Conservation (phyloP, 2,329 filamentous ascomycete genomes). For the Calonectria crousiana region DNA sequence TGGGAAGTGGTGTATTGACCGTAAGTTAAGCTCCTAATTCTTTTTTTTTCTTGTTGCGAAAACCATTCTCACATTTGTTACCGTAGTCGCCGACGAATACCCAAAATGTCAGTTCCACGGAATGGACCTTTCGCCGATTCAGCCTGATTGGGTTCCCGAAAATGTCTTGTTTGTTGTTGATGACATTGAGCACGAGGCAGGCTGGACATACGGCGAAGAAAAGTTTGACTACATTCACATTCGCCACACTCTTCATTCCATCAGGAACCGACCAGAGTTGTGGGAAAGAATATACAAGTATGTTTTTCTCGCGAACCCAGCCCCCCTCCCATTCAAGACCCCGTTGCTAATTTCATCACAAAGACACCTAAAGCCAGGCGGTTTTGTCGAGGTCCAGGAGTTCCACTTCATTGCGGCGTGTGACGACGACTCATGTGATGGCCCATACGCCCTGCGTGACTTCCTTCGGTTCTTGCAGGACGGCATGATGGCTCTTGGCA, state of each 20-base stretch:
- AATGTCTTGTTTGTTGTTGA: slow-evolving; percentile 66
- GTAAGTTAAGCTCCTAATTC: slow-evolving; percentile 50
- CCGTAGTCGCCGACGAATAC: slow-evolving; percentile 61
- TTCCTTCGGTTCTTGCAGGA: slow-evolving; percentile 56
- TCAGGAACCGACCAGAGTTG: slow-evolving; percentile 56
- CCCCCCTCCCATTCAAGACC: neutral
- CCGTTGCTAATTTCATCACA: neutral
- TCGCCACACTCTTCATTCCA: slow-evolving; percentile 59
- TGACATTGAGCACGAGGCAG: slow-evolving; percentile 63
- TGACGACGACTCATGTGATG: slow-evolving; percentile 59
- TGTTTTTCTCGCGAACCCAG: slow-evolving; percentile 18
- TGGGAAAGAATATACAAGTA: slow-evolving; percentile 58
- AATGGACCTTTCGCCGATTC: slow-evolving; percentile 65
- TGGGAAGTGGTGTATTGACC: slow-evolving; percentile 63
- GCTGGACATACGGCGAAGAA: slow-evolving; percentile 60
- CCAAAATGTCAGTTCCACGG: slow-evolving; percentile 59
- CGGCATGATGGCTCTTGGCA: slow-evolving; percentile 56
- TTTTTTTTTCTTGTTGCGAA: neutral
- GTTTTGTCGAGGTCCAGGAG: slow-evolving; percentile 64
- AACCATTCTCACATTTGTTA: slow-evolving; percentile 23
- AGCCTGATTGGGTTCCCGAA: slow-evolving; percentile 63
- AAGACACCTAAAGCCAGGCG: slow-evolving; percentile 65
- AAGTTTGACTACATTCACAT: slow-evolving; percentile 64
- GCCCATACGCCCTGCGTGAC: slow-evolving; percentile 61
- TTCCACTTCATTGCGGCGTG: slow-evolving; percentile 55